Evolutionary conservation across 202 grass and related monocot genomes (phyloP).

Genomic region (Musa balbisiana): DNA sequence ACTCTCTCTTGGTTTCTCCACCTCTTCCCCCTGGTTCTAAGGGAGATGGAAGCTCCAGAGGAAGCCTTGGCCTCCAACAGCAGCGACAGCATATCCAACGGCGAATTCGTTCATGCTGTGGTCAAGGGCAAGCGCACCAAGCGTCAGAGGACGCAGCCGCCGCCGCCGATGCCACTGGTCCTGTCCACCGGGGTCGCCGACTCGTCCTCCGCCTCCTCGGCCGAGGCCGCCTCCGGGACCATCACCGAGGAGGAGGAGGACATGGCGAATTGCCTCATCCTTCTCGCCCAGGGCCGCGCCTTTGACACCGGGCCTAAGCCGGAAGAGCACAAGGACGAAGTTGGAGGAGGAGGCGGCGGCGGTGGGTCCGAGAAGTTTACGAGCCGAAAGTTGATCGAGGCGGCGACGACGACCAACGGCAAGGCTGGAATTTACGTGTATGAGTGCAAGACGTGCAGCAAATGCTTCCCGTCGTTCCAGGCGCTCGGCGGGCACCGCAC

Average conservation of each 20-base stretch:
- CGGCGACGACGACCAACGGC: background rate
- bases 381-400: background rate
- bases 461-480: conserved; percentile 24
- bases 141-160: background rate
- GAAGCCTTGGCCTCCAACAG: conserved; percentile 15
- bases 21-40: background rate
- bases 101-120: background rate
- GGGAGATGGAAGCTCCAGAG: background rate
- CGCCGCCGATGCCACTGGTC: background rate
- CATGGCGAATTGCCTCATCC: conserved; percentile 6
- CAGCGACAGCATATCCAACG: background rate
- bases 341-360: background rate
- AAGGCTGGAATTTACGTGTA: conserved; percentile 8
- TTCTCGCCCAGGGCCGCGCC: background rate
- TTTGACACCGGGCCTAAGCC: background rate
- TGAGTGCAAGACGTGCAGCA: conserved; percentile 22
- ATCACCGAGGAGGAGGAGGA: background rate
- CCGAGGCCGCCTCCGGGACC: background rate
- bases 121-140: background rate
- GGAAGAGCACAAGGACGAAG: background rate
- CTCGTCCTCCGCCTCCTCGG: background rate
- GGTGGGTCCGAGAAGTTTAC: background rate
- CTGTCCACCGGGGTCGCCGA: background rate
- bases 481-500: conserved; percentile 24
- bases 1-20: background rate